Conservation (phyloP, 345 rosid species). For the Melastoma malabathricum region DNA sequence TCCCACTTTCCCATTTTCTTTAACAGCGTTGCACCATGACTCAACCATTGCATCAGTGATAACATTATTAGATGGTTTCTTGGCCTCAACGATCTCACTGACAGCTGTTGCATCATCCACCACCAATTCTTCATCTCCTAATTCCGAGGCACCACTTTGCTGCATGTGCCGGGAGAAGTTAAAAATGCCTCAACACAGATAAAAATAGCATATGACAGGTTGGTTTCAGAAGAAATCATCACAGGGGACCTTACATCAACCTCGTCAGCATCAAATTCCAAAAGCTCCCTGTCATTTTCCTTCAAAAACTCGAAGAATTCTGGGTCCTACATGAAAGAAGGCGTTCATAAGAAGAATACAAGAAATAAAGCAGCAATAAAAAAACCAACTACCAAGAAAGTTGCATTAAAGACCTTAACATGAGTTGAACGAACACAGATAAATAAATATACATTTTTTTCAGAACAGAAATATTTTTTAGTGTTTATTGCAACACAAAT, state of each 20-base stretch:
- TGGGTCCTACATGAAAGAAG: slow-evolving; percentile 45
- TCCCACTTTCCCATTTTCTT: slow-evolving; percentile 44
- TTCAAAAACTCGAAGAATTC: slow-evolving; percentile 70
- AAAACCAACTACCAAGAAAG: no score
- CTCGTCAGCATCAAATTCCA: slow-evolving; percentile 62
- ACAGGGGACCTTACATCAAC: slow-evolving; percentile 36
- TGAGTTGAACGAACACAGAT: no score
- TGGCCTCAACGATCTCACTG: slow-evolving; percentile 19
- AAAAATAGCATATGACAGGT: no score
- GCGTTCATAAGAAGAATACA: neutral
- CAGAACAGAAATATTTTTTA: no score
- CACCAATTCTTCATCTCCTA: slow-evolving; percentile 28
- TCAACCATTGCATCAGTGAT: slow-evolving; percentile 66
- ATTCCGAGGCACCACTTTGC: slow-evolving; percentile 43
- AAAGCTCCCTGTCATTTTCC: slow-evolving; percentile 64
- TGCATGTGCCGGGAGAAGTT: slow-evolving; percentile 10
- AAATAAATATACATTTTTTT: no score
- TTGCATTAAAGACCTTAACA: no score
- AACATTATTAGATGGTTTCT: slow-evolving; percentile 33
- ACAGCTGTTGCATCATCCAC: slow-evolving; percentile 20
- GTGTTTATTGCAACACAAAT: no score
- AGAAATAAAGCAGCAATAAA: neutral
- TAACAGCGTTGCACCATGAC: slow-evolving; percentile 56
- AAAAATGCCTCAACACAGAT: neutral
- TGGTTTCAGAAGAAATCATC: neutral